These are phyloP conservation scores for Fusarium piperis DNA, from an alignment of 2,329 filamentous ascomycete species.

Conservation along the genomic window DNA sequence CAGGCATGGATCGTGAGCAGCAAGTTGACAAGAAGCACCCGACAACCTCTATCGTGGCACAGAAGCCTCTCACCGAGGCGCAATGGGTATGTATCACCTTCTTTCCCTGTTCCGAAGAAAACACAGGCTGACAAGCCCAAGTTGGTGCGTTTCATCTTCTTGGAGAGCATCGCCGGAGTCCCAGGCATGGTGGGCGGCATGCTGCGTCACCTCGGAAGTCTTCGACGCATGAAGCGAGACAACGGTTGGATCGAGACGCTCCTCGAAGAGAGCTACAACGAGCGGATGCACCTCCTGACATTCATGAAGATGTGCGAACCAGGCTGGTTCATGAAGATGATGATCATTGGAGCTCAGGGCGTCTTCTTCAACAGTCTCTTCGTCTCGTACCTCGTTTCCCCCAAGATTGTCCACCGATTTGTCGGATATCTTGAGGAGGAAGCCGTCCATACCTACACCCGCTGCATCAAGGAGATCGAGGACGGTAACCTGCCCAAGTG, in stretches of 20 bases:
- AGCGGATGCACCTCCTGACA: conserved; percentile 90
- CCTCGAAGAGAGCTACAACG: conserved; percentile 90
- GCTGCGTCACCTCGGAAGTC: conserved; percentile 85
- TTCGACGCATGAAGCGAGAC: conserved; percentile 87
- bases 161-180: conserved; percentile 93
- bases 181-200: conserved; percentile 98
- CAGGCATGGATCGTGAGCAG: conserved; percentile 78
- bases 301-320: conserved; percentile 86
- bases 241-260: conserved; percentile 97
- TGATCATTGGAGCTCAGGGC: conserved; percentile 92
- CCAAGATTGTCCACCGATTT: conserved; percentile 91
- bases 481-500: conserved; percentile 84
- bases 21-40: conserved; percentile 68
- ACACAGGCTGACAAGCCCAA: conserved; percentile 36
- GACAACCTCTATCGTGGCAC: conserved; percentile 62
- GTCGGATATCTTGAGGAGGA: conserved; percentile 98
- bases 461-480: conserved; percentile 88
- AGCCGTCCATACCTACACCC: conserved; percentile 93
- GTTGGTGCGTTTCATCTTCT: conserved; percentile 87
- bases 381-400: conserved; percentile 85
- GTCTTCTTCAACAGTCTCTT: conserved; percentile 98
- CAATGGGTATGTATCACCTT: conserved; percentile 72
- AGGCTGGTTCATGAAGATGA: conserved; percentile 88
- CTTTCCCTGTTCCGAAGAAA: background rate
- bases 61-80: conserved; percentile 77